Conservation (phyloP, 2,329 filamentous ascomycete genomes). For the Conoideocrella luteorostrata region DNA sequence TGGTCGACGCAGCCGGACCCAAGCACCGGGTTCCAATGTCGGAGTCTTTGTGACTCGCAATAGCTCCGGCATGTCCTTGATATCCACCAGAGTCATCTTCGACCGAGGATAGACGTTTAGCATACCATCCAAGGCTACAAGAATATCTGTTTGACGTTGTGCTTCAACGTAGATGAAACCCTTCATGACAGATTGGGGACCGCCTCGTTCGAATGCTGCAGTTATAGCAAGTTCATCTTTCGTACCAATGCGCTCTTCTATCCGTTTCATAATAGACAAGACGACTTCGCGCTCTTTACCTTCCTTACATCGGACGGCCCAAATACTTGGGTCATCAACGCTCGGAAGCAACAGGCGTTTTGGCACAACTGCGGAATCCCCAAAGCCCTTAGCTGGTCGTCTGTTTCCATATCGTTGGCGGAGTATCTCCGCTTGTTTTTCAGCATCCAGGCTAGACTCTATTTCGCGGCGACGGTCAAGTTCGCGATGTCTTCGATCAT, state of each 20-base stretch:
- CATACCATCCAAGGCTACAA: slow-evolving; percentile 74
- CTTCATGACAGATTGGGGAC: slow-evolving; percentile 72
- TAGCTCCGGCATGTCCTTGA: slow-evolving; percentile 98
- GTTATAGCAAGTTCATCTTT: slow-evolving; percentile 80
- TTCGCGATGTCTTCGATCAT: slow-evolving; percentile 89
- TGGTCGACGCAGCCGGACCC: slow-evolving; percentile 78
- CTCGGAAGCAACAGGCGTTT: slow-evolving; percentile 83
- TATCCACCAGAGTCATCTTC: slow-evolving; percentile 82
- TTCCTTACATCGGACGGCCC: slow-evolving; percentile 86
- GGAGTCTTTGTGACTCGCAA: slow-evolving; percentile 83
- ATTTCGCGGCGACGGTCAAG: slow-evolving; percentile 87
- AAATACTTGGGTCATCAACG: slow-evolving; percentile 93
- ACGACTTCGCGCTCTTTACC: slow-evolving; percentile 93
- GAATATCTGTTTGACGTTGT: slow-evolving; percentile 76
- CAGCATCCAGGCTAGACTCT: slow-evolving; percentile 82
- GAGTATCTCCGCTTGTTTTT: slow-evolving; percentile 83
- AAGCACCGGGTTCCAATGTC: slow-evolving; percentile 77
- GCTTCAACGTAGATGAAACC: slow-evolving; percentile 96
- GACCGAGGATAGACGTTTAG: slow-evolving; percentile 84
- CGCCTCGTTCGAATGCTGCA: slow-evolving; percentile 84
- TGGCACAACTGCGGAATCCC: slow-evolving; percentile 71
- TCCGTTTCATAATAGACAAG: slow-evolving; percentile 78
- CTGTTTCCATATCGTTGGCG: slow-evolving; percentile 84
- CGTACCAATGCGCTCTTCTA: slow-evolving; percentile 71
- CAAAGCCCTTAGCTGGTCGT: slow-evolving; percentile 55